Conservation (phyloP, 345 rosid species). For the Lumnitzera littorea region DNA sequence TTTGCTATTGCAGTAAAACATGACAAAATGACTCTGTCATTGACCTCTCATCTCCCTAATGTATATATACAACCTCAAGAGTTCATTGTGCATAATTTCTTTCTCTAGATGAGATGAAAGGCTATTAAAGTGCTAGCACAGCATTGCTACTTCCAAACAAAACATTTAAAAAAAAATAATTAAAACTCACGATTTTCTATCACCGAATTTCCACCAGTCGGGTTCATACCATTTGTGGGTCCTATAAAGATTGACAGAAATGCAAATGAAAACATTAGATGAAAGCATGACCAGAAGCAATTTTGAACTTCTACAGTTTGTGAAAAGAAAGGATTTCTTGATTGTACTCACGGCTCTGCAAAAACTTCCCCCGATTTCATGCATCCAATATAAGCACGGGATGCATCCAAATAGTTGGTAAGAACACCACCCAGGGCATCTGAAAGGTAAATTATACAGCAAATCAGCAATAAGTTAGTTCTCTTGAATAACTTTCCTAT, state of each 20-base stretch:
- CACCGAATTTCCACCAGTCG: slow-evolving; percentile 94
- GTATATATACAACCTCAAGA: no score
- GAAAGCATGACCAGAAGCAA: slow-evolving; percentile 7
- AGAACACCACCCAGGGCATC: slow-evolving; percentile 29
- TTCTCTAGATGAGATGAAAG: no score
- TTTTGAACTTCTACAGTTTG: neutral
- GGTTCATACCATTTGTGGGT: slow-evolving; percentile 31
- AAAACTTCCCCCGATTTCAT: slow-evolving; percentile 46
- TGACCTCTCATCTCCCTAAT: no score
- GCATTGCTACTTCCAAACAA: no score
- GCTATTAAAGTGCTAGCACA: no score
- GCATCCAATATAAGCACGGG: slow-evolving; percentile 75
- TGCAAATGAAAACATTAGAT: neutral
- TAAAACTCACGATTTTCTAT: slow-evolving; percentile 33
- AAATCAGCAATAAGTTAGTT: neutral
- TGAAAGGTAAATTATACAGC: neutral
- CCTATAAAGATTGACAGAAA: slow-evolving; percentile 10
- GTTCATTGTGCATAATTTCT: no score
- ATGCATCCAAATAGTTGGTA: slow-evolving; percentile 28
- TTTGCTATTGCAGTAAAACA: no score
- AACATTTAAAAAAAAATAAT: neutral
- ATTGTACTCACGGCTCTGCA: slow-evolving; percentile 31
- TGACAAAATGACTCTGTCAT: no score
- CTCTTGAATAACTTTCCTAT: no score
- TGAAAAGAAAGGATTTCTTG: neutral